Evolutionary conservation across 768 basidiomycete species (phyloP), one percentile per base, ranked within the genome.

Genomic region (Mycena indigotica): DNA sequence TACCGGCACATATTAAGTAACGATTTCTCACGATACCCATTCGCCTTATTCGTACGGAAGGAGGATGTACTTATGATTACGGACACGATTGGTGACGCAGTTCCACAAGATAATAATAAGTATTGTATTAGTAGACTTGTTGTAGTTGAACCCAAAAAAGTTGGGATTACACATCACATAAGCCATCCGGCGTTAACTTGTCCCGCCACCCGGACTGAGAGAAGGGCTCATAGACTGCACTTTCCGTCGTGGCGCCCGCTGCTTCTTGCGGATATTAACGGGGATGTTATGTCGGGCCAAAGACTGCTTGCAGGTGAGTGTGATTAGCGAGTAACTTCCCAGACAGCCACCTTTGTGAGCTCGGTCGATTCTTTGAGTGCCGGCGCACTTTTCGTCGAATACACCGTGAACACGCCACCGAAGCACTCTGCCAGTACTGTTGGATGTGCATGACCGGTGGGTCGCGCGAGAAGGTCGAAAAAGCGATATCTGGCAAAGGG

Each of bases 311-410:
- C n/a, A n/a, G n/a, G n/a, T n/a, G n/a, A n/a, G n/a, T n/a, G n/a
- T n/a, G n/a, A n/a, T n/a, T n/a, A n/a, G n/a, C n/a, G n/a, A n/a
- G n/a, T n/a, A n/a, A n/a, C n/a, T n/a, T n/a, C n/a, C n/a, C n/a
- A n/a, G n/a, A n/a, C n/a, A n/a, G 4, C 38, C 6, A 85, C 87
- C 79, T 85, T 88, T 6, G 87, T 88, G 32, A 88, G 72, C 28
- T 84, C 82, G 0, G 87, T 89, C 2, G 86, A 87, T 4, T 85
- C 80, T 41, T 79, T 79, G 16, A 89, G 70, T 2, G 87, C 84
- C 3, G 87, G 87, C 60, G 89, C 88, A 55, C 86, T 83, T 64
- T 89, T 89, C 0, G 87, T 87, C 10, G 86, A 85, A 65, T 84
- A 88, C 0, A 89, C 81, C 23, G 78, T 81, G 67, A 89, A 88